phyloP scores from a whole-genome alignment of 257 asterid genomes.

The Misopates orontium region DNA sequence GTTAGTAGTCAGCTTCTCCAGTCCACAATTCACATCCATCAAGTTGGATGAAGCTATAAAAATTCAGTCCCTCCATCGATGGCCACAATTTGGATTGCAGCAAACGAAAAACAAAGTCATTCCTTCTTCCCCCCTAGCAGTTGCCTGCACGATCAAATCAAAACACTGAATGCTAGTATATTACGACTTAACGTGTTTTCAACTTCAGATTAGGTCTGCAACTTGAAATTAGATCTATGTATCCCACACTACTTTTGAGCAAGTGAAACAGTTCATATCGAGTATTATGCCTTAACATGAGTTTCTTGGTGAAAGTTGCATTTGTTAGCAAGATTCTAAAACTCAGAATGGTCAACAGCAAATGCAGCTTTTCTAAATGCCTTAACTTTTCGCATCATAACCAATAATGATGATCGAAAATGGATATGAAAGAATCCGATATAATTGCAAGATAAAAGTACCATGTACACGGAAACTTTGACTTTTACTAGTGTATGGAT shows the following conservation, averaged over 20 bases:
- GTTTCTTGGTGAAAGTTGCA: constrained; percentile 3
- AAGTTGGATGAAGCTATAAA: neutral
- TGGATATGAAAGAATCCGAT: neutral
- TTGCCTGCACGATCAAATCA: constrained; percentile 69
- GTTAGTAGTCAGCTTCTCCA: constrained; percentile 19
- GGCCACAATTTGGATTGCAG: constrained; percentile 91
- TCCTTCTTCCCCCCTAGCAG: constrained; percentile 96
- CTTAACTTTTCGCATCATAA: neutral
- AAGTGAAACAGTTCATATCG: neutral
- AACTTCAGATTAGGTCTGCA: neutral
- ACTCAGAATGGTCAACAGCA: neutral
- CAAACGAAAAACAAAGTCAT: constrained; percentile 93
- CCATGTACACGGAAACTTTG: neutral
- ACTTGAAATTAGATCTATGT: neutral
- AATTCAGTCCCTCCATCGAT: constrained; percentile 86
- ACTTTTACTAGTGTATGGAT: neutral
- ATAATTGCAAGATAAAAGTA: neutral
- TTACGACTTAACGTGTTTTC: too few relatives aligned
- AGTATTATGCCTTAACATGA: neutral
- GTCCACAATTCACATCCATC: constrained; percentile 1
- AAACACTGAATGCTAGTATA: too few relatives aligned
- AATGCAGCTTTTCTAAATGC: neutral
- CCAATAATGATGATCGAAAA: neutral
- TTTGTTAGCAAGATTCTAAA: too few relatives aligned
- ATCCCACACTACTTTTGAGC: neutral